phyloP scores from a whole-genome alignment of 2,329 filamentous ascomycete genomes.

The Triangularia setosa region DNA sequence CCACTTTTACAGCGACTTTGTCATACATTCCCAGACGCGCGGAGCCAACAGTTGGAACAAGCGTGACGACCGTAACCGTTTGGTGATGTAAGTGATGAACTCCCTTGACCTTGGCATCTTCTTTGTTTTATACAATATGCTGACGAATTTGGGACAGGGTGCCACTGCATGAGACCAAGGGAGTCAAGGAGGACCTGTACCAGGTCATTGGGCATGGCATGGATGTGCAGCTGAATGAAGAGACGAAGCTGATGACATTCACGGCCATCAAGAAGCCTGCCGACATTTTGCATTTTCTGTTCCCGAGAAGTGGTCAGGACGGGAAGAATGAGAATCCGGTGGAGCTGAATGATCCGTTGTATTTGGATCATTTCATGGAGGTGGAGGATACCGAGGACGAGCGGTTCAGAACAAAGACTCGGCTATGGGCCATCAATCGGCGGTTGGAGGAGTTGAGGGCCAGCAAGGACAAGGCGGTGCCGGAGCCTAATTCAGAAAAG shows the following conservation, averaged over 20 bases:
- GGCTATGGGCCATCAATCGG: constrained; percentile 64
- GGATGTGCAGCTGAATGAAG: constrained; percentile 68
- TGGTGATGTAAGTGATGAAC: too few species aligned
- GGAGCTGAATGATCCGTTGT: constrained; percentile 74
- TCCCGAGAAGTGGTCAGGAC: constrained; percentile 74
- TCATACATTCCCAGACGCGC: constrained; percentile 44
- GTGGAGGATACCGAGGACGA: constrained; percentile 55
- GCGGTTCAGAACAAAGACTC: constrained; percentile 60
- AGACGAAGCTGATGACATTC: constrained; percentile 50
- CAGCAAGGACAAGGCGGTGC: background rate
- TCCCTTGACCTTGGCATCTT: too few species aligned
- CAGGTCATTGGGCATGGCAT: constrained; percentile 82
- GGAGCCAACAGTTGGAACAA: background rate
- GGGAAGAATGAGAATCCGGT: constrained; percentile 76
- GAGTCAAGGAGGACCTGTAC: constrained; percentile 63
- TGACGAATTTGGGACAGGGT: too few species aligned
- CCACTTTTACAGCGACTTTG: constrained; percentile 33
- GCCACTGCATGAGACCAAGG: constrained; percentile 51
- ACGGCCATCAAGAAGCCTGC: constrained; percentile 73
- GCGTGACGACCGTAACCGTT: constrained; percentile 41
- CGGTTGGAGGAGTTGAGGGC: constrained; percentile 19
- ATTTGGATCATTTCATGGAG: constrained; percentile 84
- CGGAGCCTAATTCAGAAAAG: background rate
- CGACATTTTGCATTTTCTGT: constrained; percentile 82
- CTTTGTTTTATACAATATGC: too few species aligned